phyloP scores from a whole-genome alignment of 1,284 basidiomycete genomes.

The Xerocomus amazonicus region DNA sequence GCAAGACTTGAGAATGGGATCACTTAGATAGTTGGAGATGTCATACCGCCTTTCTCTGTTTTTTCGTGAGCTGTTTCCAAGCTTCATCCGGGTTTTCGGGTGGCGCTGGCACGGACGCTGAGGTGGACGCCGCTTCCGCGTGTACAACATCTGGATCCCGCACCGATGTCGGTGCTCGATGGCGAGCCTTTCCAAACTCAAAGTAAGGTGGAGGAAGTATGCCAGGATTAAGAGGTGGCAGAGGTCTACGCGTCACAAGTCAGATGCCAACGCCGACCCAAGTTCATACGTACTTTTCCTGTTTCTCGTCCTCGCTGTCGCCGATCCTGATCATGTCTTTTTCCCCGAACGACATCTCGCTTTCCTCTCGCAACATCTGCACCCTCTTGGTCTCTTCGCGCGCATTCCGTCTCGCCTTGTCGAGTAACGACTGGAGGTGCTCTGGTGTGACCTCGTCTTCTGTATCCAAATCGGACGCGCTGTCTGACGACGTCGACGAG shows the following conservation, averaged over 20 bases:
- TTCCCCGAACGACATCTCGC: constrained; percentile 27
- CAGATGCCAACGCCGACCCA: constrained; percentile 5
- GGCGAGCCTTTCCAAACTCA: constrained; percentile 42
- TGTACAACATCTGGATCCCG: constrained; percentile 60
- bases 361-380: constrained; percentile 25
- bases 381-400: constrained; percentile 27
- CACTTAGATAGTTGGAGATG: not conserved
- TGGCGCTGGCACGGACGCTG: constrained; percentile 46
- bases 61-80: constrained; percentile 63
- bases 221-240: constrained; percentile 67
- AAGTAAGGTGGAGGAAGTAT: constrained; percentile 61
- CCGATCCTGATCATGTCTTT: constrained; percentile 48
- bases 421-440: constrained; percentile 62
- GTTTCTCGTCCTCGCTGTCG: constrained; percentile 35
- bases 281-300: constrained; percentile 35
- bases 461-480: constrained; percentile 23
- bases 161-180: constrained; percentile 44
- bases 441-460: constrained; percentile 52
- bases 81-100: constrained; percentile 57
- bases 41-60: constrained; percentile 62
- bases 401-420: constrained; percentile 54
- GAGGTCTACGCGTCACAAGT: constrained; percentile 40
- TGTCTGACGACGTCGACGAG: constrained; percentile 5
- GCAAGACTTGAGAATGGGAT: not conserved
- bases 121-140: constrained; percentile 46